Percentiles rank a stretch among this genome's conserved stretches.
phyloP scores from a whole-genome alignment of 768 basidiomycete genomes.

The Leccinum incarnatum region DNA sequence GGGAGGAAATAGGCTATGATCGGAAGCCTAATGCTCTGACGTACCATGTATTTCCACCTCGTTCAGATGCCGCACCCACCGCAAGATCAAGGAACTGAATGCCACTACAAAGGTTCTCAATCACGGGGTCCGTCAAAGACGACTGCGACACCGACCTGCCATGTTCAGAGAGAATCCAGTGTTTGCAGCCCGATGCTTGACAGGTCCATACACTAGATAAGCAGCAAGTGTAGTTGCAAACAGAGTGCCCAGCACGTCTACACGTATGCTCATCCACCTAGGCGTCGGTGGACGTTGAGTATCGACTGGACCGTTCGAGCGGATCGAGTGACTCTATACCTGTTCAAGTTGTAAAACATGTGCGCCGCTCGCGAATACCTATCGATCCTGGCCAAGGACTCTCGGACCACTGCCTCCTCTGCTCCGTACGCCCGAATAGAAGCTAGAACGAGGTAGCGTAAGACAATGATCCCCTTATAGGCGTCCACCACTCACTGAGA shows the following conservation, averaged over 20 bases:
- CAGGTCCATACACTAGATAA: conserved; percentile 6
- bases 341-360: conserved; percentile 48
- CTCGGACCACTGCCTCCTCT: conserved; percentile 39
- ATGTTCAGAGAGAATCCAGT: conserved; percentile 40
- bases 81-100: conserved; percentile 56
- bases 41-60: conserved; percentile 46
- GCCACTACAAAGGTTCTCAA: conserved; percentile 34
- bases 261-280: conserved; percentile 48
- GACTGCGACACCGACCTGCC: conserved; percentile 33
- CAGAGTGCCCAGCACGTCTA: conserved; percentile 45
- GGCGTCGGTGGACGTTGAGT: not conserved
- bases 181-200: conserved; percentile 15
- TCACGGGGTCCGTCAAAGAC: not conserved
- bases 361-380: conserved; percentile 42
- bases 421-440: conserved; percentile 40
- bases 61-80: conserved; percentile 45
- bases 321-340: conserved; percentile 23
- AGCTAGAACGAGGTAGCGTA: not conserved
- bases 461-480: not conserved
- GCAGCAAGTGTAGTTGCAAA: not conserved
- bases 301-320: not conserved
- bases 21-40: conserved; percentile 42
- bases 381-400: conserved; percentile 47
- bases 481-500: not conserved
- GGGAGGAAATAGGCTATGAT: not conserved